These are phyloP conservation scores for Quercus lobata DNA, from an alignment of 331 rosid species.

Conservation along the genomic window DNA sequence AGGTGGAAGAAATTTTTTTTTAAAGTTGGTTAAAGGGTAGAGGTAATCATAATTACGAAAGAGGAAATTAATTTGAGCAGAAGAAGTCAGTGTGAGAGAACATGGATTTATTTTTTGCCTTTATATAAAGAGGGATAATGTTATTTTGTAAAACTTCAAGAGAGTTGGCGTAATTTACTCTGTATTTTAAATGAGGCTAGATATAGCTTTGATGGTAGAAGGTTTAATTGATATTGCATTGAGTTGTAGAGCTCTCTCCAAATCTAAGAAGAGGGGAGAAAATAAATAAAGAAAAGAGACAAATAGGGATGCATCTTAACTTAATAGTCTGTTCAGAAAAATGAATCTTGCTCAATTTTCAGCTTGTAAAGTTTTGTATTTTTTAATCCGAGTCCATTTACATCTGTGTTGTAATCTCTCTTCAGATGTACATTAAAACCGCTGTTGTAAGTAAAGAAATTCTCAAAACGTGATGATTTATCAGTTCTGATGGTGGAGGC, in stretches of 20 bases:
- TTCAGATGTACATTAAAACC: not conserved
- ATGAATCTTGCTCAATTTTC: not conserved
- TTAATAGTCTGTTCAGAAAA: not conserved
- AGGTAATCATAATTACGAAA: too few species aligned
- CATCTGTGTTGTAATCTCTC: not conserved
- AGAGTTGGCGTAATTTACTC: too few species aligned
- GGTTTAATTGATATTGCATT: not conserved
- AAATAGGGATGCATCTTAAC: not conserved
- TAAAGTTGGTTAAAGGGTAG: too few species aligned
- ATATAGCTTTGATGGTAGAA: slow-evolving; percentile 1
- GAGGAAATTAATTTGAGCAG: too few species aligned
- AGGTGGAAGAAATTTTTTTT: too few species aligned
- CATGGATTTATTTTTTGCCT: too few species aligned
- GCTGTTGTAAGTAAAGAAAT: not conserved
- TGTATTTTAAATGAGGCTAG: not conserved
- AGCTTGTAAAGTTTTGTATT: not conserved
- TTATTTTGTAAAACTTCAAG: too few species aligned
- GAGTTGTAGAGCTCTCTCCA: not conserved
- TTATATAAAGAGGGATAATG: too few species aligned
- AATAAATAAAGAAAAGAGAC: not conserved
- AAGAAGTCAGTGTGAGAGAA: too few species aligned
- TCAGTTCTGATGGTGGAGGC: not conserved
- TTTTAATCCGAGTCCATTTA: not conserved
- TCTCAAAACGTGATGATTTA: not conserved
- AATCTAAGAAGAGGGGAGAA: not conserved